Conservation (phyloP, 768 basidiomycete species). For the Amanita rimosa region DNA sequence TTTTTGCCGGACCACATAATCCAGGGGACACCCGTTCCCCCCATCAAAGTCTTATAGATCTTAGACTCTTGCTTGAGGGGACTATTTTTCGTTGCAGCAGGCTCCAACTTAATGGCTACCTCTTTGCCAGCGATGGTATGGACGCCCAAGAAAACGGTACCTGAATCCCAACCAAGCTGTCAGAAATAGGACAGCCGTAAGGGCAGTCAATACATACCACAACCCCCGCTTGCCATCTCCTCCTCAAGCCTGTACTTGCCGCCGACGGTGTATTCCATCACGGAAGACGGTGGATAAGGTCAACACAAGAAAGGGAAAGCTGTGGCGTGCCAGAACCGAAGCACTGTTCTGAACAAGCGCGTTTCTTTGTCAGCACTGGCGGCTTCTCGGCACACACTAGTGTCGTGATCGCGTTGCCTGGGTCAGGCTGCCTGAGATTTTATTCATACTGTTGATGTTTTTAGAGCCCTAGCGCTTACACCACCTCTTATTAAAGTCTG, state of each 20-base stretch:
- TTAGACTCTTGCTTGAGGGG: slow-evolving; percentile 83
- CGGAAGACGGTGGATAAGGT: not conserved
- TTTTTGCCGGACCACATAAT: slow-evolving; percentile 88
- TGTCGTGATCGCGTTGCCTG: not conserved
- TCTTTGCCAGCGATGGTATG: slow-evolving; percentile 77
- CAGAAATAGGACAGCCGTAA: not conserved
- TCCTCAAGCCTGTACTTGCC: slow-evolving; percentile 73
- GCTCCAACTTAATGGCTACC: slow-evolving; percentile 77
- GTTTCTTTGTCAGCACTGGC: slow-evolving; percentile 7
- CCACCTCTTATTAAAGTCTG: too few species aligned
- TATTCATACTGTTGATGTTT: too few species aligned
- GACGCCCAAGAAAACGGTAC: slow-evolving; percentile 68
- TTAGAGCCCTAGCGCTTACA: not conserved
- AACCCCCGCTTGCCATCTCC: slow-evolving; percentile 73
- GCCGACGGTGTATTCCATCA: slow-evolving; percentile 41
- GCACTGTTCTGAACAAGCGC: not conserved
- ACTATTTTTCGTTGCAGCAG: slow-evolving; percentile 42
- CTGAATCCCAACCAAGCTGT: slow-evolving; percentile 23
- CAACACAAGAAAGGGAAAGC: not conserved
- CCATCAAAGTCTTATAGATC: slow-evolving; percentile 87
- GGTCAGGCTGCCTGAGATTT: too few species aligned
- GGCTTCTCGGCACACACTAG: slow-evolving; percentile 1
- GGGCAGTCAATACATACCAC: slow-evolving; percentile 31
- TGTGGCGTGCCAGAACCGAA: slow-evolving; percentile 1
- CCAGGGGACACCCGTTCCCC: slow-evolving; percentile 83